Evolutionary conservation across 345 rosid species (phyloP).

Genomic region (Microcos paniculata): DNA sequence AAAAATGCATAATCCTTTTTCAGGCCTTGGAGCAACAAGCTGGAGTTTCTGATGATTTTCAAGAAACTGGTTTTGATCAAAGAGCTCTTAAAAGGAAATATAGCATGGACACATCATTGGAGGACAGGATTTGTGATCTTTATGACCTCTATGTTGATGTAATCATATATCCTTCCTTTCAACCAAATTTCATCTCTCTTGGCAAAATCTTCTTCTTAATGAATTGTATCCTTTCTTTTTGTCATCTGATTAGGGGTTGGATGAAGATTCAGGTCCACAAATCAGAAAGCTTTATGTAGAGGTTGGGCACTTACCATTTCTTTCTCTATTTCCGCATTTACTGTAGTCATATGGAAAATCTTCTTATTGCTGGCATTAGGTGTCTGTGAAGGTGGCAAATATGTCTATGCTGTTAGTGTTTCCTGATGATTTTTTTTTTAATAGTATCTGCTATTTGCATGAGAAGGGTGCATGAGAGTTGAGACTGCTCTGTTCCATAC

Average conservation of each 20-base stretch:
- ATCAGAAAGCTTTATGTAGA: slow-evolving; percentile 81
- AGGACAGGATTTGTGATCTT: slow-evolving; percentile 91
- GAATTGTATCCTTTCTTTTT: slow-evolving; percentile 16
- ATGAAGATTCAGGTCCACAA: slow-evolving; percentile 81
- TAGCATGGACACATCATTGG: slow-evolving; percentile 67
- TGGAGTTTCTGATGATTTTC: slow-evolving; percentile 71
- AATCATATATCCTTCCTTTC: slow-evolving; percentile 22
- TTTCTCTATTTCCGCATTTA: background rate
- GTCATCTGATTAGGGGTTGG: slow-evolving; percentile 64
- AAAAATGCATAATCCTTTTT: slow-evolving; percentile 12
- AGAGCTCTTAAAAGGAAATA: slow-evolving; percentile 51
- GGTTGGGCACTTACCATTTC: slow-evolving; percentile 40
- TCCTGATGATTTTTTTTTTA: background rate
- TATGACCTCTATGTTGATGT: slow-evolving; percentile 93
- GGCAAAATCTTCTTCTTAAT: slow-evolving; percentile 2
- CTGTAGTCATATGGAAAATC: background rate
- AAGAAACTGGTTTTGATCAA: slow-evolving; percentile 52
- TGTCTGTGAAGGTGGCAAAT: background rate
- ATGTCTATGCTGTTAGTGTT: background rate
- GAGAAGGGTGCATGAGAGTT: background rate
- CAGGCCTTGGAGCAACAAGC: slow-evolving; percentile 60
- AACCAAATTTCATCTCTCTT: background rate
- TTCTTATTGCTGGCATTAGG: slow-evolving; percentile 3
- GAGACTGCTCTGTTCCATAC: background rate
- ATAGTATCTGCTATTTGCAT: background rate